A percentile compares a stretch with the other conserved stretches of the same genome.
phyloP scores from a whole-genome alignment of 2,329 filamentous ascomycete species.

The Coleophoma cylindrospora region DNA sequence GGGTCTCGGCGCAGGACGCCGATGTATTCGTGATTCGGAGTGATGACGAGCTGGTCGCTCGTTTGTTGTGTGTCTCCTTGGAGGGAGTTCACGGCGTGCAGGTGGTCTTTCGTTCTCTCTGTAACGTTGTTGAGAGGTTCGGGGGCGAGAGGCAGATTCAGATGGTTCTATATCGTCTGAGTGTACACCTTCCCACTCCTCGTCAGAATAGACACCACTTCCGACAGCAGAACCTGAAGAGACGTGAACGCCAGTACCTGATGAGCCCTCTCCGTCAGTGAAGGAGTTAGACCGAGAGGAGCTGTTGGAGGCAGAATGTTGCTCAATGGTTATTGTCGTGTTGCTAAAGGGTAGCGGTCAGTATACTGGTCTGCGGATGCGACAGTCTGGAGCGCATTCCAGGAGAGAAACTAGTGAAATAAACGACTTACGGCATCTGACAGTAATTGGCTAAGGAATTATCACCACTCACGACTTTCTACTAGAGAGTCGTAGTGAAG shows the following conservation, averaged over 20 bases:
- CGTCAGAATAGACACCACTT: constrained; percentile 31
- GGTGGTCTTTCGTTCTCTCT: constrained; percentile 24
- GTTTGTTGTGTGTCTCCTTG: constrained; percentile 28
- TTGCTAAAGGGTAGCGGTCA: constrained; percentile 7
- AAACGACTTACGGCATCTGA: constrained; percentile 16
- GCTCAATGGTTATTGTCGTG: constrained; percentile 20
- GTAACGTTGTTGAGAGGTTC: constrained; percentile 14
- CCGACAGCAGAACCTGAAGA: constrained; percentile 27
- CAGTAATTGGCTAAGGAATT: constrained; percentile 15
- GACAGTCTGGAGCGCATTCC: constrained; percentile 4
- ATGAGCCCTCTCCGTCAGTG: constrained; percentile 24
- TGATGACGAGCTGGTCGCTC: constrained; percentile 29
- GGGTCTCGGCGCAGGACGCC: constrained; percentile 41
- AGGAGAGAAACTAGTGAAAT: neutral
- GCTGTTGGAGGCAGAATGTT: constrained; percentile 11
- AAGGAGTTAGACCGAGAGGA: constrained; percentile 23
- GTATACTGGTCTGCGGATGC: constrained; percentile 8
- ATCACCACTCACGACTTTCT: constrained; percentile 26
- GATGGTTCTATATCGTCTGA: constrained; percentile 49
- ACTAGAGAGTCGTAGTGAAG: constrained; percentile 26
- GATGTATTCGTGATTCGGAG: constrained; percentile 34
- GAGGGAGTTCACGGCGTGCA: constrained; percentile 33
- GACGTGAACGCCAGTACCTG: constrained; percentile 23
- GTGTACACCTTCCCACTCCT: constrained; percentile 30
- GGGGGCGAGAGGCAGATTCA: constrained; percentile 49